Conservation (phyloP, 768 basidiomycete species). For the Rhizopogon roseolus region DNA sequence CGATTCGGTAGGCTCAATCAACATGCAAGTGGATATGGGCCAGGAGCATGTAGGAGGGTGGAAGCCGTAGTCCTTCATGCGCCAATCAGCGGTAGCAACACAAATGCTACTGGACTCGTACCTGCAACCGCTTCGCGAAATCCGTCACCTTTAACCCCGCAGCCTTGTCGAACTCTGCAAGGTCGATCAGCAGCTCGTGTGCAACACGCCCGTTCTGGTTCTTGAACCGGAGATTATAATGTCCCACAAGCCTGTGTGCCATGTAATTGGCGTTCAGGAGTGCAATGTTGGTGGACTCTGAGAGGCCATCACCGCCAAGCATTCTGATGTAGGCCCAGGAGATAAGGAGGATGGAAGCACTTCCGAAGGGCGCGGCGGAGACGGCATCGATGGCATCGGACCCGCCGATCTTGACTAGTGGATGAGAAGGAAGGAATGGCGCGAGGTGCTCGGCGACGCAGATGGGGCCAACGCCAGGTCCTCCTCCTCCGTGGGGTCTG, state of each 20-base stretch:
- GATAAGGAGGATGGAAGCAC: constrained; percentile 91
- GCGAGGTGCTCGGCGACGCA: constrained; percentile 91
- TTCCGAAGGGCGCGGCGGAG: constrained; percentile 90
- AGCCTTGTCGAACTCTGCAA: constrained; percentile 89
- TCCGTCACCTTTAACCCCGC: constrained; percentile 92
- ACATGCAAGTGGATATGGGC: constrained; percentile 96
- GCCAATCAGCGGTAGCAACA: not conserved
- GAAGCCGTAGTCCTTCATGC: constrained; percentile 79
- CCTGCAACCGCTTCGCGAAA: constrained; percentile 94
- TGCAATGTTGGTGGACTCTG: constrained; percentile 80
- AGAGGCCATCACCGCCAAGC: constrained; percentile 92
- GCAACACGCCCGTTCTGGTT: constrained; percentile 91
- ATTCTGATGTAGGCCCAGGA: constrained; percentile 99
- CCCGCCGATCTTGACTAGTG: constrained; percentile 61
- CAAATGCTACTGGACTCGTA: constrained; percentile 19
- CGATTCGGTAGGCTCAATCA: constrained; percentile 97
- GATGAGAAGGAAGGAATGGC: constrained; percentile 91
- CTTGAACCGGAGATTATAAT: constrained; percentile 86
- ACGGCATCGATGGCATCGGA: constrained; percentile 80
- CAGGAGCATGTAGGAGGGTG: constrained; percentile 98
- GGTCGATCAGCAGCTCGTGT: constrained; percentile 92
- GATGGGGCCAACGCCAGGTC: constrained; percentile 95
- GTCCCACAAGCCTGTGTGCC: constrained; percentile 76
- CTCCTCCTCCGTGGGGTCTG: constrained; percentile 95
- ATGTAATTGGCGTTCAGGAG: constrained; percentile 97